Conservation (phyloP, 176 grass and related monocot species). For the Cocos nucifera region DNA sequence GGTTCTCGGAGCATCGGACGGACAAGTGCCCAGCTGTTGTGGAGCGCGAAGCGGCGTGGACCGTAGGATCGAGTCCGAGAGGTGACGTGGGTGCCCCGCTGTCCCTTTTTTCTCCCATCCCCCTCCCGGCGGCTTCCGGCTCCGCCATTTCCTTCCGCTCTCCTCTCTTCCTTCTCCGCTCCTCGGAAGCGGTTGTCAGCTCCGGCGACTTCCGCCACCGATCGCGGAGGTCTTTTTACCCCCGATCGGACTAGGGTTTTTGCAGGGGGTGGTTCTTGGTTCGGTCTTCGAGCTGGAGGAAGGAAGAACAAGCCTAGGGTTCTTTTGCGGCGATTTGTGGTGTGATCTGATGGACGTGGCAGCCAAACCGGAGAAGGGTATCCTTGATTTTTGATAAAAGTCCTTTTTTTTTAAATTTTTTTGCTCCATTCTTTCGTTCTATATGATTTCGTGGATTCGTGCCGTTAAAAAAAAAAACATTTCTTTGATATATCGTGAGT, state of each 20-base stretch:
- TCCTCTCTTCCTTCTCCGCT: background rate
- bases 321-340: slow-evolving; percentile 94
- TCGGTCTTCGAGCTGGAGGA: slow-evolving; percentile 70
- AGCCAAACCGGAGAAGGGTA: slow-evolving; percentile 55
- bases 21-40: background rate
- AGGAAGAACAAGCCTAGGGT: slow-evolving; percentile 41
- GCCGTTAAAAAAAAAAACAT: no score
- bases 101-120: background rate
- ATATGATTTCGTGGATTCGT: no score
- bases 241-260: no score
- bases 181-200: background rate
- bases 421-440: no score
- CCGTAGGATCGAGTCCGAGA: background rate
- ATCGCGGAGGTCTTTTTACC: no score
- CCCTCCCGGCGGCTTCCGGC: no score
- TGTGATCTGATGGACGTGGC: slow-evolving; percentile 81
- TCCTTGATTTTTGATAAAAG: slow-evolving; percentile 4
- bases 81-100: background rate
- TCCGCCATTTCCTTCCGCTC: no score
- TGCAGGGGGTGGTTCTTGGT: no score
- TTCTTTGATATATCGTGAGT: no score
- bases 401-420: no score
- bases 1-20: background rate
- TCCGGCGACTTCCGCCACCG: no score
- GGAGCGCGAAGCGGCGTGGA: background rate